Conservation (phyloP, 75 land plant genomes). For the Selaginella moellendorffii region DNA sequence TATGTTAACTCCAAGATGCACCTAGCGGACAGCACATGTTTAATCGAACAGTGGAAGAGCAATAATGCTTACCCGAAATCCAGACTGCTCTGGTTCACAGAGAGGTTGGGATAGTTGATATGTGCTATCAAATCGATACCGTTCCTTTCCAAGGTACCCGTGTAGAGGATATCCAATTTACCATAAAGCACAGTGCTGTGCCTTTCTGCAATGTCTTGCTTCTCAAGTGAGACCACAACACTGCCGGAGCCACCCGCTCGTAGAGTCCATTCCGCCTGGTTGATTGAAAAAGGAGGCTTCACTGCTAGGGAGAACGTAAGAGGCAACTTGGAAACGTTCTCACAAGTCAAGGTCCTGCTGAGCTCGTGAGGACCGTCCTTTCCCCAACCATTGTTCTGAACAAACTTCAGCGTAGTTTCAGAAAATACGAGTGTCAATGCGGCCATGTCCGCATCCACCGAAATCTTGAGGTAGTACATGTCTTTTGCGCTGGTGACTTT, state of each 20-base stretch:
- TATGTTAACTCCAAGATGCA: constrained; percentile 23
- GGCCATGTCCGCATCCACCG: constrained; percentile 18
- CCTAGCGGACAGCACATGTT: constrained; percentile 8
- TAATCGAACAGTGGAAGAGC: not conserved
- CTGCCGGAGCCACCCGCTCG: constrained; percentile 9
- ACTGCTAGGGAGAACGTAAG: constrained; percentile 12
- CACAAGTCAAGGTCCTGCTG: constrained; percentile 11
- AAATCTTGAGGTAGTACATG: constrained; percentile 10
- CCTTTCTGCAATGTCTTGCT: constrained; percentile 13
- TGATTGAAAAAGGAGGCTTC: constrained; percentile 20
- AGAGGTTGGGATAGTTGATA: constrained; percentile 21
- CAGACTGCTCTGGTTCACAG: constrained; percentile 5
- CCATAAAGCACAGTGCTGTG: constrained; percentile 2
- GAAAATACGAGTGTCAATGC: constrained; percentile 19
- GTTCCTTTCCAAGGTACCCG: constrained; percentile 17
- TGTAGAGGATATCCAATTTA: constrained; percentile 20
- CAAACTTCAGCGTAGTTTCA: constrained; percentile 9
- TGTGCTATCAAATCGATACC: constrained; percentile 19
- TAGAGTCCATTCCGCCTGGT: constrained; percentile 12
- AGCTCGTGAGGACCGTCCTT: not conserved
- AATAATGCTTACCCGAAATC: constrained; percentile 23
- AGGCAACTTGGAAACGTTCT: constrained; percentile 20
- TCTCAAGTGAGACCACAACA: constrained; percentile 13
- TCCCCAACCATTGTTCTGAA: constrained; percentile 19
- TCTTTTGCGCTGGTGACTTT: not conserved